Percentiles rank a stretch among this genome's conserved stretches.
Conservation (phyloP, 495 filamentous ascomycete genomes). For the Neurospora africana region DNA sequence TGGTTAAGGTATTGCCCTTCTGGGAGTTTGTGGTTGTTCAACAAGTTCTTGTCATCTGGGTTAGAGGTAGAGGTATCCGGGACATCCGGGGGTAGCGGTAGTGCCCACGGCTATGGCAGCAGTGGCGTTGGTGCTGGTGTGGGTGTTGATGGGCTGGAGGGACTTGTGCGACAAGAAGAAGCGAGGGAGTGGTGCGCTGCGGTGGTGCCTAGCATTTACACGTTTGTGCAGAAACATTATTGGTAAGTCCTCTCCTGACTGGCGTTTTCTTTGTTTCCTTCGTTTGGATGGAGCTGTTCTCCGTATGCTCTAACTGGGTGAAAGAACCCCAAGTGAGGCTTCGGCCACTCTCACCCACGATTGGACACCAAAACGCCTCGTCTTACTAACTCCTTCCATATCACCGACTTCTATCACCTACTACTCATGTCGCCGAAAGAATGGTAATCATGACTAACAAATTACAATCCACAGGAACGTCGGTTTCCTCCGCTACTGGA, state of each 20-base stretch:
- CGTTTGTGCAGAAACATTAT: conserved; percentile 79
- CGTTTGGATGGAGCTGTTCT: neutral
- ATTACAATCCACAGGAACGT: conserved; percentile 49
- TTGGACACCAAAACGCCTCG: neutral
- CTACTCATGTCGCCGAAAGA: neutral
- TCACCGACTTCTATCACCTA: neutral
- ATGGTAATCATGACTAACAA: conserved; percentile 3
- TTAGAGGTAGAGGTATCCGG: conserved; percentile 1
- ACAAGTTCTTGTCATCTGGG: neutral
- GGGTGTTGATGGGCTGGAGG: neutral
- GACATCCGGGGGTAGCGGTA: conserved; percentile 5
- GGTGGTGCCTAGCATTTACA: conserved; percentile 71
- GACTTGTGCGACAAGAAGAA: conserved; percentile 1
- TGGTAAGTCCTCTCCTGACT: conserved; percentile 49
- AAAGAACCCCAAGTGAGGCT: neutral
- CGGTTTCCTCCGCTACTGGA: conserved; percentile 90
- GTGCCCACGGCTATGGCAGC: neutral
- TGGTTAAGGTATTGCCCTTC: conserved; percentile 58
- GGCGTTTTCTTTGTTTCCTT: neutral
- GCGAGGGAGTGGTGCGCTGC: conserved; percentile 64
- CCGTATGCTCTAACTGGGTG: neutral
- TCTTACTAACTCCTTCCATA: neutral
- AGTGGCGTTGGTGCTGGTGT: neutral
- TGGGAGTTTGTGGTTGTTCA: neutral
- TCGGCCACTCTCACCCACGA: neutral